phyloP scores from a whole-genome alignment of 345 rosid species.

The Camelina laxa region DNA sequence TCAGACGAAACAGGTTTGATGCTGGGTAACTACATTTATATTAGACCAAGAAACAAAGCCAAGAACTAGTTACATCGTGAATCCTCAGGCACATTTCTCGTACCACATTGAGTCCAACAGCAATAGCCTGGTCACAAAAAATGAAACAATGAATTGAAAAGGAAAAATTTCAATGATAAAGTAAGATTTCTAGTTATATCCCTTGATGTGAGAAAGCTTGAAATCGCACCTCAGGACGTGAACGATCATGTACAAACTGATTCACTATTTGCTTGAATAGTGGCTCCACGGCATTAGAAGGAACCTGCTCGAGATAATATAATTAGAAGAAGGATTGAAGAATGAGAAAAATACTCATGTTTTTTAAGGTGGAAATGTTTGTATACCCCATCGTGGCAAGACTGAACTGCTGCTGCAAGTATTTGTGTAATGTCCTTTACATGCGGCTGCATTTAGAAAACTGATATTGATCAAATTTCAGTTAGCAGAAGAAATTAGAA shows the following conservation, averaged over 20 bases:
- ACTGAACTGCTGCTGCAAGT: constrained; percentile 96
- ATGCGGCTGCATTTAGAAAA: constrained; percentile 73
- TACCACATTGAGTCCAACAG: constrained; percentile 85
- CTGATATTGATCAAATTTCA: constrained; percentile 22
- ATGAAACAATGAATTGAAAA: constrained; percentile 15
- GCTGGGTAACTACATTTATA: neutral
- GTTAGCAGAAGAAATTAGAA: constrained; percentile 6
- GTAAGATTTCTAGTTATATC: constrained; percentile 14
- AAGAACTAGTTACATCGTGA: constrained; percentile 66
- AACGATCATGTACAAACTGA: constrained; percentile 88
- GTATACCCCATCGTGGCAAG: constrained; percentile 95
- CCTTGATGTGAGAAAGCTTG: constrained; percentile 7
- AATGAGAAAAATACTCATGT: constrained; percentile 11
- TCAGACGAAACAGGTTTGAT: constrained; percentile 2
- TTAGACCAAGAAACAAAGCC: constrained; percentile 7
- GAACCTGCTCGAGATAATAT: constrained; percentile 59
- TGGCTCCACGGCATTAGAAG: constrained; percentile 98
- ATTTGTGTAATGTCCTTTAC: constrained; percentile 86
- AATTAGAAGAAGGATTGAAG: neutral
- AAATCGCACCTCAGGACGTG: constrained; percentile 83
- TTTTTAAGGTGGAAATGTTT: constrained; percentile 30
- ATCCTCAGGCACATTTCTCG: constrained; percentile 96
- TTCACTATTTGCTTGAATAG: constrained; percentile 90
- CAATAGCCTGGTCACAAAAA: constrained; percentile 64
- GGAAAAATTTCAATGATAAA: neutral